Evolutionary conservation across 169 alveolate species (phyloP).

Genomic region (Plasmodium inui): DNA sequence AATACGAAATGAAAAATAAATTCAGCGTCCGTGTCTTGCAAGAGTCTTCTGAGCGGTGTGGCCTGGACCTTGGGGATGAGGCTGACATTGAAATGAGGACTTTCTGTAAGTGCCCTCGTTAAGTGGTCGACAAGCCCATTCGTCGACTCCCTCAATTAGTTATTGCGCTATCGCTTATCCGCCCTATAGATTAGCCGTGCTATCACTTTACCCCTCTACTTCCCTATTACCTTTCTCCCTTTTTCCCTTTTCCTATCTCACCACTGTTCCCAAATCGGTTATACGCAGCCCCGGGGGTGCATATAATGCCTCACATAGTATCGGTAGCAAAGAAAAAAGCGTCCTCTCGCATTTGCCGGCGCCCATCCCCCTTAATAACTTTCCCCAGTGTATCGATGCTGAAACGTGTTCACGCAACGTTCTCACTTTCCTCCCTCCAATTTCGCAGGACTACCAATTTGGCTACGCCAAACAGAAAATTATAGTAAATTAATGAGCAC

Average conservation of each 20-base stretch:
- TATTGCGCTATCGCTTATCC: neutral
- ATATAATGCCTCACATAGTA: conserved; percentile 67
- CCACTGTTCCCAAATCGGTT: neutral
- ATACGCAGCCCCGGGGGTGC: conserved; percentile 59
- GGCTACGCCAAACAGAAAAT: conserved; percentile 73
- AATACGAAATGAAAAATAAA: conserved; percentile 41
- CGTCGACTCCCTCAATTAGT: neutral
- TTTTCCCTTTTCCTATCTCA: conserved; percentile 4
- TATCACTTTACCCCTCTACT: neutral
- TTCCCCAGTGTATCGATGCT: neutral
- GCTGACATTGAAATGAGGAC: conserved; percentile 72
- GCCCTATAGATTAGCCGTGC: neutral
- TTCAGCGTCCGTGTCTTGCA: conserved; percentile 63
- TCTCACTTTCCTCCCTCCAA: neutral
- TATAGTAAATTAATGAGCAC: conserved; percentile 25
- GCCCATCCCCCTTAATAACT: neutral
- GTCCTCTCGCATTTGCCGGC: neutral
- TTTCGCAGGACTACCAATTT: conserved; percentile 48
- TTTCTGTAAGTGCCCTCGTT: conserved; percentile 27
- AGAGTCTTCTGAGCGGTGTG: conserved; percentile 35
- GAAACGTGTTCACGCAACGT: neutral
- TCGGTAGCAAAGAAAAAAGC: conserved; percentile 22
- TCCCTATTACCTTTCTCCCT: neutral
- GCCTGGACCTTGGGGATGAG: conserved; percentile 33
- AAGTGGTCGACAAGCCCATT: neutral